A percentile compares a stretch with the other conserved stretches of the same genome.
These are phyloP conservation scores for Drechslerella stenobrocha DNA, from an alignment of 2,329 filamentous ascomycete species.

Conservation along the genomic window DNA sequence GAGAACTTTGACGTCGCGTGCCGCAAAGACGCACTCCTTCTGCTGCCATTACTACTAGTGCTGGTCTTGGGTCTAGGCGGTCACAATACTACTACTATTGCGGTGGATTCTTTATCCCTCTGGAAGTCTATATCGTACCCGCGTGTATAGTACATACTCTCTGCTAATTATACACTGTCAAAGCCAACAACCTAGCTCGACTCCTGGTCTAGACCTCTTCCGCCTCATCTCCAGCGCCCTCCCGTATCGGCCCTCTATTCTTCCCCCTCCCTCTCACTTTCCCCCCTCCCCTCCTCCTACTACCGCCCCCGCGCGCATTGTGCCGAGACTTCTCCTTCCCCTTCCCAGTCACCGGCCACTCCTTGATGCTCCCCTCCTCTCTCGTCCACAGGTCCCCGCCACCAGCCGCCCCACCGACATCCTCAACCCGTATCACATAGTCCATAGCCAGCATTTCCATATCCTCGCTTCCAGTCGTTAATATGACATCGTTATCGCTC, in stretches of 20 bases:
- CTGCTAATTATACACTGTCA: too few species aligned
- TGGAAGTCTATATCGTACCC: too few species aligned
- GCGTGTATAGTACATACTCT: too few species aligned
- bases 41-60: too few species aligned
- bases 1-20: too few species aligned
- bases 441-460: conserved; percentile 66
- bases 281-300: conserved; percentile 52
- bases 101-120: too few species aligned
- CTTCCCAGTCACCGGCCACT: conserved; percentile 66
- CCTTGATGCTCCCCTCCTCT: conserved; percentile 67
- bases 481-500: conserved; percentile 75
- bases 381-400: conserved; percentile 70
- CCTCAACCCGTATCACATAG: conserved; percentile 73
- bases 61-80: too few species aligned
- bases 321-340: conserved; percentile 56
- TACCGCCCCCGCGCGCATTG: conserved; percentile 57
- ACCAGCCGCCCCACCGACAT: conserved; percentile 58
- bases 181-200: too few species aligned
- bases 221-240: conserved; percentile 10
- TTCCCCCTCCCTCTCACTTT: too few species aligned
- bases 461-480: conserved; percentile 64
- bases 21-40: too few species aligned
- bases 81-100: too few species aligned
- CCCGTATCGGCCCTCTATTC: conserved; percentile 7
- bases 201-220: conserved; percentile 10